Evolutionary conservation across 208 protist species (phyloP), one percentile per base, ranked within the genome.

Genomic region (Leishmania martiniquensis): DNA sequence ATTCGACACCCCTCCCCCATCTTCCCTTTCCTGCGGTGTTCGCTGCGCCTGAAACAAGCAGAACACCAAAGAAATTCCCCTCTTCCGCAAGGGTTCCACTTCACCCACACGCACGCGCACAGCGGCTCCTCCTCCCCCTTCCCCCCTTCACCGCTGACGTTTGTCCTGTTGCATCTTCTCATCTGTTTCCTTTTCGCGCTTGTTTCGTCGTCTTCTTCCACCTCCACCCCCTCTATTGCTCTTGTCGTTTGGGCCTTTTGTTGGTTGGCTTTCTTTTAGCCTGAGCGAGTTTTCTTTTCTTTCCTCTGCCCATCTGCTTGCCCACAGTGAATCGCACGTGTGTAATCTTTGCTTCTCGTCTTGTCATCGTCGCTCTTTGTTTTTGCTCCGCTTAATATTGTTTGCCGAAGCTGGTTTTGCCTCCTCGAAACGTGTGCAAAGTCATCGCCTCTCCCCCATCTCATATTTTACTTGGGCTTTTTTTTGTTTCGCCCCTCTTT

Each of bases 251-350:
- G 15, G 0, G 57, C 17, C 17, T 59, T 37, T 37, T 37, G 10
- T 37, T 62, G 29, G 0, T 60, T 62, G 0, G 6, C 4, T 34
- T 37, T 62, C 29, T 37, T 62, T 32, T 45, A 32, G 37, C 42
- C 22, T 7, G 32, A 10, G 22, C 17, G 32, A 10, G 22, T 51
- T 12, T 49, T 49, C 22, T 45, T n/a, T 45, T 32, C 63, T 4
- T 22, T 51, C 63, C 34, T 51, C 63, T n/a, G 29, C 49, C 63
- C 39, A 69, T 69, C 63, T 69, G 39, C 63, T 51, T 49, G 37
- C 25, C 42, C 7, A 69, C 63, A 20, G 42, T 49, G 20, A 20
- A 15, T n/a, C 32, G 13, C 39, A 49, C 63, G 63, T 69, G 37
- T 20, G 63, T 49, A 32, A 42, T 49, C 63, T 12, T 69, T 32